These are phyloP conservation scores for Chaetomium sp. DNA, from an alignment of 2,329 filamentous ascomycete species.

Conservation along the genomic window DNA sequence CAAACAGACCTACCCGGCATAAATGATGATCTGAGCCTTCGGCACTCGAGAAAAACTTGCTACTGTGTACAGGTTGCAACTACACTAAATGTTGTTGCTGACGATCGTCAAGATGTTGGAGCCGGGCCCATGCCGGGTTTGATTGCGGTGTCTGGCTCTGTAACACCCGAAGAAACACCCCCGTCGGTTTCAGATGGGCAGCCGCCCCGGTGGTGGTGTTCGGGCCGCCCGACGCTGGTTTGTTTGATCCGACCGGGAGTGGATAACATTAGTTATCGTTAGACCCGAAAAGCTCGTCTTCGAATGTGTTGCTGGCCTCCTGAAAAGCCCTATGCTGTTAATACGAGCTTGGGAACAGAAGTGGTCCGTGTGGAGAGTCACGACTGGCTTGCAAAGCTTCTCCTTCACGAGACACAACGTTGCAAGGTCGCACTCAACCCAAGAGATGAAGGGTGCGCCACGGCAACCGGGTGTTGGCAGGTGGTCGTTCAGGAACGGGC, in stretches of 20 bases:
- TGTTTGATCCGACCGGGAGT: neutral
- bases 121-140: neutral
- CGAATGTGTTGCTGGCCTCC: neutral
- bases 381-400: no score
- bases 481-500: conserved; percentile 5
- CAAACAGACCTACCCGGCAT: no score
- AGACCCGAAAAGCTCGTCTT: no score
- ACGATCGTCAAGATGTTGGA: neutral
- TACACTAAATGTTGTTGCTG: neutral
- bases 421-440: neutral
- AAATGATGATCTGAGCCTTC: neutral
- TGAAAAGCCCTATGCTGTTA: neutral
- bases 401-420: no score
- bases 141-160: conserved; percentile 4
- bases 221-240: neutral
- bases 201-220: neutral
- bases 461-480: conserved; percentile 7
- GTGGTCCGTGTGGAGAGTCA: no score
- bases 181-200: conserved; percentile 14
- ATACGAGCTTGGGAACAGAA: conserved; percentile 3
- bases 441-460: conserved; percentile 4
- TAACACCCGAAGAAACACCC: conserved; percentile 4
- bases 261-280: neutral
- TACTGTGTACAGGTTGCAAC: neutral
- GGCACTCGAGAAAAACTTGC: neutral